phyloP scores from a whole-genome alignment of 495 filamentous ascomycete genomes.

The Echria macrotheca region DNA sequence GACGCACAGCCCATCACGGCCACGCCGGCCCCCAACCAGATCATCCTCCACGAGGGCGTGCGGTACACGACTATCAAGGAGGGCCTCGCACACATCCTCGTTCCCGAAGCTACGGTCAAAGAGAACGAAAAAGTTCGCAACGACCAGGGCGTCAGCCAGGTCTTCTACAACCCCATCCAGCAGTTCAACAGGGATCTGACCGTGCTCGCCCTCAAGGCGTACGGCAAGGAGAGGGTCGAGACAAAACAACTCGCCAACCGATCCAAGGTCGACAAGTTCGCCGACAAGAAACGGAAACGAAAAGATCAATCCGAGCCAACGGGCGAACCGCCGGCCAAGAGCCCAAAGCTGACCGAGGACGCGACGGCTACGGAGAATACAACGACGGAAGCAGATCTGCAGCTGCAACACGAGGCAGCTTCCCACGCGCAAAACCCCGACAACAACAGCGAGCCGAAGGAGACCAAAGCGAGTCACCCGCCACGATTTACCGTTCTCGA shows the following conservation, averaged over 20 bases:
- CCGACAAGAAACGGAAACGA: constrained; percentile 46
- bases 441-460: too few relatives aligned
- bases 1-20: constrained; percentile 20
- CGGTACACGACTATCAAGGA: constrained; percentile 41
- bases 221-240: constrained; percentile 61
- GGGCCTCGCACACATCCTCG: constrained; percentile 41
- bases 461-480: constrained; percentile 12
- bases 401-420: not conserved
- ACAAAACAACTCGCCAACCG: constrained; percentile 37
- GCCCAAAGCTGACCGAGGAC: constrained; percentile 18
- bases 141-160: constrained; percentile 57
- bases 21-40: constrained; percentile 27
- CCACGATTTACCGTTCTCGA: constrained; percentile 76
- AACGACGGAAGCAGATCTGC: not conserved
- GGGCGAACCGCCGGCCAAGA: constrained; percentile 23
- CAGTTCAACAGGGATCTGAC: constrained; percentile 97
- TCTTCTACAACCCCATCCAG: constrained; percentile 98
- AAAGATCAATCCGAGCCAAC: constrained; percentile 34
- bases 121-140: constrained; percentile 21
- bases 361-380: not conserved
- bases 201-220: constrained; percentile 81
- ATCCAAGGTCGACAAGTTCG: constrained; percentile 31
- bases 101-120: constrained; percentile 31
- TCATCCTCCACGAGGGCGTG: constrained; percentile 32
- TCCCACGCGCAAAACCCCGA: constrained; percentile 1